Evolutionary conservation across 2,329 filamentous ascomycete genomes (phyloP).

Genomic region (Drechslera avenae): DNA sequence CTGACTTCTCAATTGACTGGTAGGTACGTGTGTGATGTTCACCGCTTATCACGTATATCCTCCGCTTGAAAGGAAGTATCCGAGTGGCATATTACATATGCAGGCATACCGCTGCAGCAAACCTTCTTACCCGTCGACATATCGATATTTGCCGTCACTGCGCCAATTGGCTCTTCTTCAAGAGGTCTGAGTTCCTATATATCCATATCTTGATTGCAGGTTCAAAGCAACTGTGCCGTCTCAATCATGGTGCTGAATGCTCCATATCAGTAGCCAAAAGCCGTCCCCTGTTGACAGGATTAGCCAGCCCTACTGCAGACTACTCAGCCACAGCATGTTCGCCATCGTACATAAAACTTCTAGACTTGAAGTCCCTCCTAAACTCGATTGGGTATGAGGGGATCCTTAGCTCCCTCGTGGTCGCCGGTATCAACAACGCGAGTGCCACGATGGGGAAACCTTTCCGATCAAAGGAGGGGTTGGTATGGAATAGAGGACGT

Average conservation of each 20-base stretch:
- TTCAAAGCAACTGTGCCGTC: too few species aligned
- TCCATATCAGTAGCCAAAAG: background rate
- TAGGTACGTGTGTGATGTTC: background rate
- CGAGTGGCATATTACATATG: background rate
- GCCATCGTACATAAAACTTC: conserved; percentile 8
- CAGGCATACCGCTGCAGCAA: background rate
- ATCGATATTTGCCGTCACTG: background rate
- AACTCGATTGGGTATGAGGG: background rate
- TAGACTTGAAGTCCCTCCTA: conserved; percentile 1
- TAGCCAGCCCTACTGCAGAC: background rate
- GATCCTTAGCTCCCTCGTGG: background rate
- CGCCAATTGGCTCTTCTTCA: too few species aligned
- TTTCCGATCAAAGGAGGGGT: background rate
- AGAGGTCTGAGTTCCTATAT: too few species aligned
- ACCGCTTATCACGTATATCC: background rate
- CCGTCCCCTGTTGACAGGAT: background rate
- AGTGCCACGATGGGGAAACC: background rate
- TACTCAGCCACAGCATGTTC: conserved; percentile 1
- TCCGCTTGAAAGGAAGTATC: background rate
- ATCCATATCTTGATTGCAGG: too few species aligned
- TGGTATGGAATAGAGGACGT: background rate
- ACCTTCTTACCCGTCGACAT: background rate
- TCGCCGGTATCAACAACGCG: background rate
- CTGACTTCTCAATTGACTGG: background rate
- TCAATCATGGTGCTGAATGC: background rate